A percentile compares a stretch with the other conserved stretches of the same genome.
phyloP scores from a whole-genome alignment of 495 filamentous ascomycete genomes.

The Aspergillus bridgeri region DNA sequence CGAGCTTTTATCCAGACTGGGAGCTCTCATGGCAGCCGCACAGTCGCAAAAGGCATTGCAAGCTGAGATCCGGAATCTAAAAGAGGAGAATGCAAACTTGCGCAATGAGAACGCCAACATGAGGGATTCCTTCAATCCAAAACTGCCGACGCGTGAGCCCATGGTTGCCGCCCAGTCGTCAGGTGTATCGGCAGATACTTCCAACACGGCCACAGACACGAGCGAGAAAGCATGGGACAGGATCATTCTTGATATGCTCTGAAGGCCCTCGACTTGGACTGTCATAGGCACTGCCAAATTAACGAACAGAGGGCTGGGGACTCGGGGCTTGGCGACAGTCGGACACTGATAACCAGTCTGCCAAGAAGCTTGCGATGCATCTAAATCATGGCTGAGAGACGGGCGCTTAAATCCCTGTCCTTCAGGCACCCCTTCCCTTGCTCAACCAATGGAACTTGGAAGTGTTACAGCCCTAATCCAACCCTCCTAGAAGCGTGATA shows the following conservation, averaged over 20 bases:
- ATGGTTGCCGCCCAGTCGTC: slow-evolving; percentile 4
- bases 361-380: no score
- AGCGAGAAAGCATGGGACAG: slow-evolving; percentile 27
- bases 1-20: slow-evolving; percentile 22
- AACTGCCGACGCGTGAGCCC: slow-evolving; percentile 10
- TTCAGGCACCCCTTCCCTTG: neutral
- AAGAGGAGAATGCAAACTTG: slow-evolving; percentile 21
- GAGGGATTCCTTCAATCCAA: slow-evolving; percentile 20
- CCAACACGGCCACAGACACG: slow-evolving; percentile 15
- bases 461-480: no score
- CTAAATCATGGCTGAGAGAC: no score
- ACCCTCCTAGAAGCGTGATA: no score
- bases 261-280: slow-evolving; percentile 1
- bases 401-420: neutral
- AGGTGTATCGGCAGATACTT: slow-evolving; percentile 5
- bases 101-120: slow-evolving; percentile 24
- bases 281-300: no score
- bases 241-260: slow-evolving; percentile 29
- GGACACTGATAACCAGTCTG: no score
- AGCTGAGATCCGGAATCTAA: slow-evolving; percentile 16
- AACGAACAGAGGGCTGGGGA: no score
- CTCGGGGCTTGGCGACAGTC: no score
- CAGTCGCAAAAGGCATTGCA: slow-evolving; percentile 17
- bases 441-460: no score
- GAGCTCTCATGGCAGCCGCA: slow-evolving; percentile 21